Percentiles rank a stretch among this genome's conserved stretches.
phyloP scores from a whole-genome alignment of 1,139 yeast species.

The Debaryomyces fabryi region DNA sequence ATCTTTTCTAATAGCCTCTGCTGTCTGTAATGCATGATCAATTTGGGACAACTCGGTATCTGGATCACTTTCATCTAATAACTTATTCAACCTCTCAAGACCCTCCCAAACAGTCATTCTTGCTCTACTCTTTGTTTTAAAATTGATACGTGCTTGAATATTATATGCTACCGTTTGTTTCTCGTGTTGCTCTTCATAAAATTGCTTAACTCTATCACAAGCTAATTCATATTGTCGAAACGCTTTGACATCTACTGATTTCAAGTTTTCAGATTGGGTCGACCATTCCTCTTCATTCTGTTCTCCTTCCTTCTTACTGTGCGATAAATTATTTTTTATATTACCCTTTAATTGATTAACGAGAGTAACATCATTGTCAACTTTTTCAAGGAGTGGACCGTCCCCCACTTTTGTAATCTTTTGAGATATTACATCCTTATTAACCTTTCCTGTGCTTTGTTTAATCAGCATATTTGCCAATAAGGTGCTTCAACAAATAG shows the following conservation, averaged over 20 bases:
- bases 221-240: conserved; percentile 73
- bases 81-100: conserved; percentile 58
- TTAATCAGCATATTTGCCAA: background rate
- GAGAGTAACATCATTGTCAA: conserved; percentile 39
- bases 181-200: conserved; percentile 69
- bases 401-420: conserved; percentile 9
- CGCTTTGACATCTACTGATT: conserved; percentile 41
- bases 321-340: conserved; percentile 12
- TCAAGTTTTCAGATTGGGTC: conserved; percentile 30
- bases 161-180: conserved; percentile 75
- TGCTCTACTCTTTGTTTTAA: conserved; percentile 66
- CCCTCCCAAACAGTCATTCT: conserved; percentile 77
- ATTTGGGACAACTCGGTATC: conserved; percentile 76
- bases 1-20: conserved; percentile 71
- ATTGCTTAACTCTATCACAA: conserved; percentile 66
- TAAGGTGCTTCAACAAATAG: background rate
- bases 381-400: conserved; percentile 32
- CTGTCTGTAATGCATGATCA: conserved; percentile 76
- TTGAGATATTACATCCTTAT: background rate
- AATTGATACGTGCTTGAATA: conserved; percentile 69
- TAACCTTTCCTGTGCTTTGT: background rate
- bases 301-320: conserved; percentile 9
- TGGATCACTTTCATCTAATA: conserved; percentile 73
- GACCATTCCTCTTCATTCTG: conserved; percentile 11
- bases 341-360: conserved; percentile 33